Percentiles rank a stretch among this genome's conserved stretches.
These are phyloP conservation scores for Barnettozyma wickerhamii DNA, from an alignment of 805 yeast species.

Conservation along the genomic window DNA sequence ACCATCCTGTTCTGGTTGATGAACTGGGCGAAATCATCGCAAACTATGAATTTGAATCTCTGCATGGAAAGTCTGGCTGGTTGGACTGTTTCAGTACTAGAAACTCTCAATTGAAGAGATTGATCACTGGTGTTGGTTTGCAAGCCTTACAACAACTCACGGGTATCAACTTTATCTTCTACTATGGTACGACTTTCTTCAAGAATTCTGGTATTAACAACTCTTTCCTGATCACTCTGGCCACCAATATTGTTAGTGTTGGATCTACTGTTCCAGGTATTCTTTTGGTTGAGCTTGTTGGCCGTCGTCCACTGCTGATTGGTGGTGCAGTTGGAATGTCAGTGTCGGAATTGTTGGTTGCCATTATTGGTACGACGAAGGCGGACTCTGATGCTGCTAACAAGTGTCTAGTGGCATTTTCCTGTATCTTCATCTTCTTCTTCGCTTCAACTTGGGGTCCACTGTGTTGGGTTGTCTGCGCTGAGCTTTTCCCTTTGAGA, in stretches of 20 bases:
- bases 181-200: slow-evolving; percentile 64
- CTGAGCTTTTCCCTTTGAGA: slow-evolving; percentile 65
- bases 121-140: slow-evolving; percentile 38
- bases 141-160: slow-evolving; percentile 62
- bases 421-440: slow-evolving; percentile 61
- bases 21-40: slow-evolving; percentile 47
- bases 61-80: slow-evolving; percentile 25
- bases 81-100: slow-evolving; percentile 32
- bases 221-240: slow-evolving; percentile 39
- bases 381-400: slow-evolving; percentile 32
- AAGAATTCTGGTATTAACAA: slow-evolving; percentile 45
- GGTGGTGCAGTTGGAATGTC: slow-evolving; percentile 63
- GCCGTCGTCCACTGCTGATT: slow-evolving; percentile 60
- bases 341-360: slow-evolving; percentile 59
- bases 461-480: slow-evolving; percentile 62
- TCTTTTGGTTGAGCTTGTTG: slow-evolving; percentile 49
- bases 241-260: slow-evolving; percentile 43
- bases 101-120: slow-evolving; percentile 38
- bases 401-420: slow-evolving; percentile 47
- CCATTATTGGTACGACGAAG: slow-evolving; percentile 33
- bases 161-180: slow-evolving; percentile 69
- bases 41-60: slow-evolving; percentile 41
- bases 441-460: slow-evolving; percentile 89
- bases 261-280: slow-evolving; percentile 53
- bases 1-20: slow-evolving; percentile 40